Evolutionary conservation across 177 flowering plant genomes (phyloP).

Genomic region (Telopea speciosissima): DNA sequence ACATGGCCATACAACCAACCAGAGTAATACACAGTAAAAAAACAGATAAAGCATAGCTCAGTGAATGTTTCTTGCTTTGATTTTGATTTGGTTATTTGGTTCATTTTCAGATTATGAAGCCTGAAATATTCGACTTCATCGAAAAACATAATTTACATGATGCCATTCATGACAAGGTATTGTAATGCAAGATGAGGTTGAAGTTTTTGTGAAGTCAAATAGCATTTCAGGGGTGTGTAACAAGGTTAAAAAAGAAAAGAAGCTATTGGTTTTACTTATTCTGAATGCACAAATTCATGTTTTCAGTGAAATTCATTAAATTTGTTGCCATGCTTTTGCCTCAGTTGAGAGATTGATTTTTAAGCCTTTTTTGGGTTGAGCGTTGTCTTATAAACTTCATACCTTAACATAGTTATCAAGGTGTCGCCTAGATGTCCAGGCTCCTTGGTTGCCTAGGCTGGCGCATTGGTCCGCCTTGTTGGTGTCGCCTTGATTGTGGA

Average conservation of each 20-base stretch:
- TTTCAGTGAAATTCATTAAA: not conserved
- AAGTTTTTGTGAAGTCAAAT: not conserved
- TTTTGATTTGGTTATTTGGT: constrained; percentile 6
- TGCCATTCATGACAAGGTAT: constrained; percentile 85
- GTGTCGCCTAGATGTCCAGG: too few relatives aligned
- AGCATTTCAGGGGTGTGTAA: not conserved
- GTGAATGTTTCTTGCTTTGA: not conserved
- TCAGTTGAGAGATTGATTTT: not conserved
- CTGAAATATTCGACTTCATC: constrained; percentile 79
- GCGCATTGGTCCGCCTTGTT: too few relatives aligned
- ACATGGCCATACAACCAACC: not conserved
- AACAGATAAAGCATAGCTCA: not conserved
- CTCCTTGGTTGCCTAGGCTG: too few relatives aligned
- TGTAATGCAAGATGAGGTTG: not conserved
- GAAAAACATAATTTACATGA: constrained; percentile 82
- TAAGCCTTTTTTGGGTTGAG: not conserved
- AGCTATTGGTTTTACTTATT: not conserved
- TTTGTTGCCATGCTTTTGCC: not conserved
- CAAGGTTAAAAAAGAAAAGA: not conserved
- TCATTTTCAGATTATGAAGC: constrained; percentile 75
- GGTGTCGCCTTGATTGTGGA: too few relatives aligned
- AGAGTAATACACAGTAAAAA: too few relatives aligned
- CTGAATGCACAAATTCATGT: not conserved
- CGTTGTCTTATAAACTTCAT: not conserved
- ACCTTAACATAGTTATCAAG: too few relatives aligned